Base-by-base conservation (phyloP, 1,284 basidiomycete genomes). In the Abortiporus biennis region DNA sequence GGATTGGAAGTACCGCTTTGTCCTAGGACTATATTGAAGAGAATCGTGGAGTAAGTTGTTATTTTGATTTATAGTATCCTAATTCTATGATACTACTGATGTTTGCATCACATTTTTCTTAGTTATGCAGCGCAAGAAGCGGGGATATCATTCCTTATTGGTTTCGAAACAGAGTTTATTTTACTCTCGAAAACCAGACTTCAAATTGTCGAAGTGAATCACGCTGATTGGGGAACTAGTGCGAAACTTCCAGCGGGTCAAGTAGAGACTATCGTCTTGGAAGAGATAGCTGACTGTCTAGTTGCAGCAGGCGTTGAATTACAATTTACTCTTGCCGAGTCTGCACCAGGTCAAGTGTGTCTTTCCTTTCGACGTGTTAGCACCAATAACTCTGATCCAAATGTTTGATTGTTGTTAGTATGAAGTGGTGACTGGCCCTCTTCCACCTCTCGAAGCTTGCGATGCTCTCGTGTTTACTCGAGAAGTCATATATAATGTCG, bases 101-200 rank as follows among this genome's bases (percentile, higher is more conserved):
- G 36, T 66, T 66, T 19, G n/a, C n/a, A n/a, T 13, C 24, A 23
- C 19, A 8, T 17, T 17, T 9, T 15, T 11, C 9, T 15, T 42
- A 64, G 62, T 21, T 61, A 72, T 33, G 73, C 73, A 1, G 53
- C 61, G 37, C 42, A 58, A 5, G 54, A 55, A 6, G 59, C 61
- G 2, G 68, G 65, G 1, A 56, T 72, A 12, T 62, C 72, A 6
- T 84, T 84, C 55, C 66, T 85, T 24, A 68, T 83, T 15, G 84
- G 84, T 2, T 71, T 81, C 49, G 85, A 87, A 60, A 71, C 67
- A 2, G 82, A 87, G 54, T 84, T 85, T 50, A 74, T 78, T 40
- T 71, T 86, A 4, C 67, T 86, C 22, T 72, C 69, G 48, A 71
- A 68, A 2, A 72, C 67, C 0, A 51, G 66, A 9, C 76, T 78